These are phyloP conservation scores for Tilletia horrida DNA, from an alignment of 1,284 basidiomycete genomes.

Conservation along the genomic window DNA sequence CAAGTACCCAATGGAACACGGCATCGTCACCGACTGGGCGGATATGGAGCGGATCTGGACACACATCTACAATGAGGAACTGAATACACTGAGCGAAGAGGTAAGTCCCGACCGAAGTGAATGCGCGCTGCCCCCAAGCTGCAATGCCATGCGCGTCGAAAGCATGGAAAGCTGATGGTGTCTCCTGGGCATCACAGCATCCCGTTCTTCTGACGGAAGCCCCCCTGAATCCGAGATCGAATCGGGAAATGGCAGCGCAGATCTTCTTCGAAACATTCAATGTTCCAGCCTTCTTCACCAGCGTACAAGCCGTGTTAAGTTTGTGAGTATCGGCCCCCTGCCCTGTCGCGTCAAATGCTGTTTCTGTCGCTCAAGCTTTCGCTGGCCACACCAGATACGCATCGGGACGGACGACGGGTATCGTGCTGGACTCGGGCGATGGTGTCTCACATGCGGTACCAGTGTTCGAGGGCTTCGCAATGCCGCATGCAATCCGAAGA, in stretches of 20 bases:
- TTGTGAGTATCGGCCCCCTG: conserved; percentile 64
- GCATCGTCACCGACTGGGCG: conserved; percentile 54
- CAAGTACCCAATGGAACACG: conserved; percentile 54
- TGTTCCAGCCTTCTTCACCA: conserved; percentile 93
- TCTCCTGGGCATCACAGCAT: conserved; percentile 64
- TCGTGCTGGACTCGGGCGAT: conserved; percentile 96
- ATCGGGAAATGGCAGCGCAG: conserved; percentile 90
- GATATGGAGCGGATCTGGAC: conserved; percentile 55
- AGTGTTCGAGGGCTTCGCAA: conserved; percentile 97
- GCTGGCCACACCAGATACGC: conserved; percentile 70
- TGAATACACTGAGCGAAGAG: conserved; percentile 52
- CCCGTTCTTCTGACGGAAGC: conserved; percentile 93
- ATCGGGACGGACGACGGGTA: conserved; percentile 96
- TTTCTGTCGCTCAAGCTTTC: too few species aligned
- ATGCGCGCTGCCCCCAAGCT: background rate
- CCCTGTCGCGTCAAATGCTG: too few species aligned
- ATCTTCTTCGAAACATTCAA: conserved; percentile 99
- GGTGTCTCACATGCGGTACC: conserved; percentile 98
- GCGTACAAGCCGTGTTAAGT: conserved; percentile 93
- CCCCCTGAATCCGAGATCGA: conserved; percentile 86
- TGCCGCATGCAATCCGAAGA: conserved; percentile 94
- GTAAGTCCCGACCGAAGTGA: conserved; percentile 20
- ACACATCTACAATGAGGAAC: conserved; percentile 51
- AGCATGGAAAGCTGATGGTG: background rate
- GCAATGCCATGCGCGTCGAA: background rate